phyloP scores from a whole-genome alignment of 2,329 filamentous ascomycete species.

The Ophiostoma australiae region DNA sequence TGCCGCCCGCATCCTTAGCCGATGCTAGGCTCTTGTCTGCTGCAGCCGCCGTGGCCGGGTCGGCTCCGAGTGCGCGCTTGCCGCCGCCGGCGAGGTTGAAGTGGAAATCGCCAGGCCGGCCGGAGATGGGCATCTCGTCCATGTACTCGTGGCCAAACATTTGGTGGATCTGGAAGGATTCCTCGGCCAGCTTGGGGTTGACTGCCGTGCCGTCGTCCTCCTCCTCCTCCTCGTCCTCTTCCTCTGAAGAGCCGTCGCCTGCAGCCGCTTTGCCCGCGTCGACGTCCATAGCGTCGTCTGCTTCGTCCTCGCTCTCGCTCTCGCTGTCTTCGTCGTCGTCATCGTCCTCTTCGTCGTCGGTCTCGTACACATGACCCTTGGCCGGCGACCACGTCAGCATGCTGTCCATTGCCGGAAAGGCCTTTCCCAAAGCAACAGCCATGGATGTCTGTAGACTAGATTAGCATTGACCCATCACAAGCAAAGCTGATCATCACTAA shows the following conservation, averaged over 20 bases:
- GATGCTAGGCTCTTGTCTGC: slow-evolving; percentile 26
- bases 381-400: slow-evolving; percentile 53
- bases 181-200: slow-evolving; percentile 48
- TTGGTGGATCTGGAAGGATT: slow-evolving; percentile 54
- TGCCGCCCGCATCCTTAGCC: slow-evolving; percentile 17
- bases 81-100: slow-evolving; percentile 57
- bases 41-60: slow-evolving; percentile 27
- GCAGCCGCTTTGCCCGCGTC: slow-evolving; percentile 28
- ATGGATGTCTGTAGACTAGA: slow-evolving; percentile 41
- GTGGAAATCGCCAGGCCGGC: slow-evolving; percentile 61
- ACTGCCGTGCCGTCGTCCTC: slow-evolving; percentile 32
- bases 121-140: slow-evolving; percentile 64
- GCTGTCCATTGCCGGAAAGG: slow-evolving; percentile 47
- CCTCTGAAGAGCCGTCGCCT: slow-evolving; percentile 30
- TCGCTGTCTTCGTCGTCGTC: slow-evolving; percentile 18
- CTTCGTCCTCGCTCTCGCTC: slow-evolving; percentile 15
- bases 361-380: slow-evolving; percentile 49
- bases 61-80: slow-evolving; percentile 32
- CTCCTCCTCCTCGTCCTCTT: too few relatives aligned
- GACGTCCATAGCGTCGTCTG: slow-evolving; percentile 9
- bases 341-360: slow-evolving; percentile 25
- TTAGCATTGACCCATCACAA: neutral
- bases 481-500: neutral
- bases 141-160: slow-evolving; percentile 60
- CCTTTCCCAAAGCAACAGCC: slow-evolving; percentile 50